Evolutionary conservation across 139 green algal species (phyloP).

Genomic region (Volvox africanus): DNA sequence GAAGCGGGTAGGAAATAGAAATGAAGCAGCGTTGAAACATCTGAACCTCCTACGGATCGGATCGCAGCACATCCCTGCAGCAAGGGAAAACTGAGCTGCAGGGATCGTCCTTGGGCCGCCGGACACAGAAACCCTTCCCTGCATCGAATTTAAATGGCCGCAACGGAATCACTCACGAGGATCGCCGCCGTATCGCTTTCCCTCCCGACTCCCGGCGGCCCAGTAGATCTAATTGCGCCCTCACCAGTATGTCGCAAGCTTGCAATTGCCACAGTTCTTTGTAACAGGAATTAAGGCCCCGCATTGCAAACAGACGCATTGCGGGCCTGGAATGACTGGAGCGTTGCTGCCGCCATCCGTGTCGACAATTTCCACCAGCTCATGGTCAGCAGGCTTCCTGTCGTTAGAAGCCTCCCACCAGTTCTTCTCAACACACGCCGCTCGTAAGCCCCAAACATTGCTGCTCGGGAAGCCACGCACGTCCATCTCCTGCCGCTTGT

Average conservation of each 20-base stretch:
- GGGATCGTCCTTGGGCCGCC: neutral
- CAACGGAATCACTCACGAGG: neutral
- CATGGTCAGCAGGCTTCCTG: neutral
- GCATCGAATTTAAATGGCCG: neutral
- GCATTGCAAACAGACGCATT: conserved; percentile 11
- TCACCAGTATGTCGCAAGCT: conserved; percentile 29
- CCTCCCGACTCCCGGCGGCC: neutral
- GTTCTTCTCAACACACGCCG: neutral
- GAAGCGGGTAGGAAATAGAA: neutral
- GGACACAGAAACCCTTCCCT: neutral
- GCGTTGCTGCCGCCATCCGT: no score
- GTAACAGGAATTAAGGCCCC: neutral
- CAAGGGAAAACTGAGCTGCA: neutral
- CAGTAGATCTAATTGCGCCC: neutral
- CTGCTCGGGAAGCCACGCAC: neutral
- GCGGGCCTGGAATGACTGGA: neutral
- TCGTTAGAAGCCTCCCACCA: conserved; percentile 27
- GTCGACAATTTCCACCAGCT: neutral
- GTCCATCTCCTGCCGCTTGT: neutral
- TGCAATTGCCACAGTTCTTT: conserved; percentile 27
- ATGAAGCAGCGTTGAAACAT: neutral
- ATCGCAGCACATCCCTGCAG: neutral
- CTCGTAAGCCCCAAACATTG: conserved; percentile 14
- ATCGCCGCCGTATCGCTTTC: neutral
- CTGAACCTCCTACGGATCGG: neutral